phyloP scores from a whole-genome alignment of 306 rosid genomes.

The Ormosia emarginata region DNA sequence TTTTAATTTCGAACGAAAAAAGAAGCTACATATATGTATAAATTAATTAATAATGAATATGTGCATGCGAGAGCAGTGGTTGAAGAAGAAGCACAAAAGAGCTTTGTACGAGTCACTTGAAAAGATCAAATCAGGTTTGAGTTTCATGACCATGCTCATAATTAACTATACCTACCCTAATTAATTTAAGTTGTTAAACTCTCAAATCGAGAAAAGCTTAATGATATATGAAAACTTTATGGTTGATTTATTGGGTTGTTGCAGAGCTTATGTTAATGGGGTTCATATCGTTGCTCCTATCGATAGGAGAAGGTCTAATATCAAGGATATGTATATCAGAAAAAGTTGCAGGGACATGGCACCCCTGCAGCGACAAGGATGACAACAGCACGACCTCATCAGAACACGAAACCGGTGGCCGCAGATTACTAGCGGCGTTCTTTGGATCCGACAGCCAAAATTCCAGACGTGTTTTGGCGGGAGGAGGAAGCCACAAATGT shows the following conservation, averaged over 20 bases:
- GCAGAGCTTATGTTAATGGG: constrained; percentile 89
- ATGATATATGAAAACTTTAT: not conserved
- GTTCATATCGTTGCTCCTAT: constrained; percentile 77
- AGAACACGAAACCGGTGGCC: not conserved
- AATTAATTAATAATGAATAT: not conserved
- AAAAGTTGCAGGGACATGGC: constrained; percentile 63
- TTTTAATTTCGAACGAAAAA: not conserved
- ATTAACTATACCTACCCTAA: too few relatives aligned
- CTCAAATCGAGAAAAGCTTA: not conserved
- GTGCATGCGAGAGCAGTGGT: constrained; percentile 46
- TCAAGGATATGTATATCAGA: constrained; percentile 61
- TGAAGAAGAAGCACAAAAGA: constrained; percentile 75
- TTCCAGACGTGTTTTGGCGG: constrained; percentile 56
- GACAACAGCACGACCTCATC: not conserved
- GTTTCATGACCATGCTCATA: not conserved
- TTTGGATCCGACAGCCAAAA: not conserved
- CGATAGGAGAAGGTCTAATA: constrained; percentile 65
- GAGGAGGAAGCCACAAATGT: constrained; percentile 49
- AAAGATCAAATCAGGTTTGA: constrained; percentile 78
- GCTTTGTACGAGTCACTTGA: constrained; percentile 64
- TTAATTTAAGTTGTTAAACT: too few relatives aligned
- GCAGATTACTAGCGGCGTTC: constrained; percentile 37
- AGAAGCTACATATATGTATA: not conserved
- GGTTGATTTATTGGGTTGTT: not conserved
- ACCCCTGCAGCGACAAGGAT: constrained; percentile 43